Evolutionary conservation across 2,329 filamentous ascomycete species (phyloP).

Genomic region (Penicillium thymicola): DNA sequence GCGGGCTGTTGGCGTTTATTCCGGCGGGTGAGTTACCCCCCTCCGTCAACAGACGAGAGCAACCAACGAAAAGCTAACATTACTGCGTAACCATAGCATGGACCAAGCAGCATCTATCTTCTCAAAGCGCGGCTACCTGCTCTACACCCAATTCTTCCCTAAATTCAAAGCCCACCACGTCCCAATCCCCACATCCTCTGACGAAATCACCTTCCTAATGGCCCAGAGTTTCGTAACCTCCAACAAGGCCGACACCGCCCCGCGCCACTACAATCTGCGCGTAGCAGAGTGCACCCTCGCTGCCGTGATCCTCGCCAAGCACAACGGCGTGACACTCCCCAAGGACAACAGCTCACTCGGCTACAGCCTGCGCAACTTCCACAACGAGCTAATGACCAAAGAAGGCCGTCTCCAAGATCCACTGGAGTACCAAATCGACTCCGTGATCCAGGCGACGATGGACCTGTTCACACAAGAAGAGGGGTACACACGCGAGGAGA

Average conservation of each 20-base stretch:
- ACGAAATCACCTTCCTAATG: conserved; percentile 86
- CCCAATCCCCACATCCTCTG: conserved; percentile 73
- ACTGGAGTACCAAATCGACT: conserved; percentile 66
- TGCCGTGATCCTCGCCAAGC: conserved; percentile 63
- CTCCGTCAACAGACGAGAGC: not conserved
- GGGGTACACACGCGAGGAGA: conserved; percentile 85
- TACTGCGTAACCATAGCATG: conserved; percentile 58
- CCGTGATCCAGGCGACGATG: conserved; percentile 67
- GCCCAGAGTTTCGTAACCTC: conserved; percentile 91
- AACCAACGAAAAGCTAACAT: not conserved
- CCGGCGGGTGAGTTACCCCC: conserved; percentile 66
- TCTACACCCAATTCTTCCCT: conserved; percentile 88
- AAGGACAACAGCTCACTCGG: conserved; percentile 78
- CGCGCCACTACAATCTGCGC: conserved; percentile 92
- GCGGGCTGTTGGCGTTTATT: conserved; percentile 91
- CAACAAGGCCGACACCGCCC: conserved; percentile 91
- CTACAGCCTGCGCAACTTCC: conserved; percentile 80
- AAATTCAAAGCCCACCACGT: conserved; percentile 72
- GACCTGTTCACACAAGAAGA: conserved; percentile 71
- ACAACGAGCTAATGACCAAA: conserved; percentile 70
- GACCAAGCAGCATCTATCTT: conserved; percentile 97
- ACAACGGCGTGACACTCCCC: conserved; percentile 63
- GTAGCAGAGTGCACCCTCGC: conserved; percentile 95
- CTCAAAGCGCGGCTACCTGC: conserved; percentile 76
- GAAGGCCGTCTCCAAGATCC: conserved; percentile 48